These are phyloP conservation scores for Kockiozyma suomiensis DNA, from an alignment of 805 yeast genomes.

Conservation along the genomic window DNA sequence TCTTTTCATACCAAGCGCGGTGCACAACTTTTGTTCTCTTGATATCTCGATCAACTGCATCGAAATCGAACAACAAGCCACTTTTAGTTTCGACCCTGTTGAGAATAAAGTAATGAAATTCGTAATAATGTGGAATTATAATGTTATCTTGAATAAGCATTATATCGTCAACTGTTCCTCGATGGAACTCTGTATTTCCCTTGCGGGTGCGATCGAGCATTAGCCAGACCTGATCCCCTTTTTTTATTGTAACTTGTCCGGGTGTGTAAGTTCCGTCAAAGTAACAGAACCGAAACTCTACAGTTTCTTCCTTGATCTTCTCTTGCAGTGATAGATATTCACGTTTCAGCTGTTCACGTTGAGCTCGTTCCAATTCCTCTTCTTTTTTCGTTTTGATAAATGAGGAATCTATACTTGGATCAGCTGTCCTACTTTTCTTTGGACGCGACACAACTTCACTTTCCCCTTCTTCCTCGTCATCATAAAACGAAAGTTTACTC, in stretches of 20 bases:
- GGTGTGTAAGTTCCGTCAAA: slow-evolving; percentile 37
- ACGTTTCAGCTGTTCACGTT: slow-evolving; percentile 25
- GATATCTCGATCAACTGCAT: slow-evolving; percentile 12
- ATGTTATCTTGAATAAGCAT: slow-evolving; percentile 39
- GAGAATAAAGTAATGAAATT: slow-evolving; percentile 36
- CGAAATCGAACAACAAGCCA: slow-evolving; percentile 39
- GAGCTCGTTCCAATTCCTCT: slow-evolving; percentile 17
- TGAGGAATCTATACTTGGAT: slow-evolving; percentile 34
- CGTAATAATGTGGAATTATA: slow-evolving; percentile 42
- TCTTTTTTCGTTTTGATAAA: slow-evolving; percentile 31
- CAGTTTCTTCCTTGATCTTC: slow-evolving; percentile 29
- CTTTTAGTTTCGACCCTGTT: slow-evolving; percentile 35
- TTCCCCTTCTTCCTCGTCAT: slow-evolving; percentile 14
- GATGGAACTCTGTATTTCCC: slow-evolving; percentile 35
- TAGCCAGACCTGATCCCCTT: slow-evolving; percentile 39
- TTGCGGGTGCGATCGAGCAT: slow-evolving; percentile 38
- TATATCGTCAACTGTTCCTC: slow-evolving; percentile 40
- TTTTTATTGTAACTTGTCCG: slow-evolving; percentile 32
- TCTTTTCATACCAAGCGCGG: slow-evolving; percentile 39
- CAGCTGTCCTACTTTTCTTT: slow-evolving; percentile 28
- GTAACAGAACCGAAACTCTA: slow-evolving; percentile 35
- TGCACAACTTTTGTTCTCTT: slow-evolving; percentile 37
- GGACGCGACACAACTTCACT: slow-evolving; percentile 4
- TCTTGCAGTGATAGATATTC: slow-evolving; percentile 29
- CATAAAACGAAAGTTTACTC: slow-evolving; percentile 12